Evolutionary conservation across 495 filamentous ascomycete genomes (phyloP).

Genomic region (Aspergillus nidulans): DNA sequence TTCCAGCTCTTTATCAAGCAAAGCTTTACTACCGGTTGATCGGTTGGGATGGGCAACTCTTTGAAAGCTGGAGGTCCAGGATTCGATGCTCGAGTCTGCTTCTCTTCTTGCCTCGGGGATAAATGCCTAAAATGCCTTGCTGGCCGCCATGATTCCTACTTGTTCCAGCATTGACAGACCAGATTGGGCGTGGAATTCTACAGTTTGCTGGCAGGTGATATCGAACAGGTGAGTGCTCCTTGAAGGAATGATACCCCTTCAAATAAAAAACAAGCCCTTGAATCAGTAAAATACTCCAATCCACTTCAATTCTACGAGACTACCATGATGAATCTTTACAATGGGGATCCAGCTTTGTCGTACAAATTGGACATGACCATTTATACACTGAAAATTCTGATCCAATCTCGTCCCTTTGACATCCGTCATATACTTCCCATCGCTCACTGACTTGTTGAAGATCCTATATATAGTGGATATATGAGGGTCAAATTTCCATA

Average conservation of each 20-base stretch:
- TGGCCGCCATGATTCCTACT: too few species aligned
- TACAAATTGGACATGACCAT: conserved; percentile 37
- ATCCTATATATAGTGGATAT: background rate
- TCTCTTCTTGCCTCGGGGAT: too few species aligned
- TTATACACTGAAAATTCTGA: conserved; percentile 50
- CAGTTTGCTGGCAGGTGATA: too few species aligned
- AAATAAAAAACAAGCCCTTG: background rate
- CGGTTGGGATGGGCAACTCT: too few species aligned
- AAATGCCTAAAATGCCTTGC: too few species aligned
- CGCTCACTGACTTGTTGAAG: background rate
- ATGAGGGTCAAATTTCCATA: background rate
- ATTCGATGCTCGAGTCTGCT: too few species aligned
- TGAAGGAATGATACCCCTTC: too few species aligned
- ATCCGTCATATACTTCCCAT: background rate
- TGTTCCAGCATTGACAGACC: too few species aligned
- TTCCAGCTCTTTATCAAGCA: too few species aligned
- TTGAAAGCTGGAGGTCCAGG: too few species aligned
- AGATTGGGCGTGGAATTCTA: too few species aligned
- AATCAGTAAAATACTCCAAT: conserved; percentile 8
- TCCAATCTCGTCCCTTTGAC: conserved; percentile 15
- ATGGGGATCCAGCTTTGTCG: conserved; percentile 30
- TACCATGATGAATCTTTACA: conserved; percentile 35
- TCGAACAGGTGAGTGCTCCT: background rate
- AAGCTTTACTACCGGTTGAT: too few species aligned
- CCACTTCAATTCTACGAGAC: background rate